phyloP scores from a whole-genome alignment of 129 eudicot species.

The carrot (Daucus carota) region DH1_v3.0 NC_030382.2:40716001-40716500 shows the following conservation, averaged over 20 bases:
- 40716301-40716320: constrained; percentile 88
- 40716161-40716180: constrained; percentile 98
- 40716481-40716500: constrained; percentile 40
- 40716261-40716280: constrained; percentile 3
- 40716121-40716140: constrained; percentile 50
- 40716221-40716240: constrained; percentile 14
- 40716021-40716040: neutral
- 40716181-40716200: constrained; percentile 79
- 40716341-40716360: constrained; percentile 92
- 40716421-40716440: constrained; percentile 98
- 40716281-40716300: constrained; percentile 31
- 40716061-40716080: neutral
- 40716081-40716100: neutral
- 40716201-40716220: constrained; percentile 13
- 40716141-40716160: constrained; percentile 97
- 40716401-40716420: constrained; percentile 97
- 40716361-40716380: constrained; percentile 96
- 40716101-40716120: neutral
- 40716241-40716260: neutral
- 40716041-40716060: neutral
- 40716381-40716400: constrained; percentile 92
- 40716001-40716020: constrained; percentile 16
- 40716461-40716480: constrained; percentile 96
- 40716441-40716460: constrained; percentile 73
- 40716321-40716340: constrained; percentile 83